Conservation (phyloP, 78 protist genomes). For the Corallochytrium limacisporum region DNA sequence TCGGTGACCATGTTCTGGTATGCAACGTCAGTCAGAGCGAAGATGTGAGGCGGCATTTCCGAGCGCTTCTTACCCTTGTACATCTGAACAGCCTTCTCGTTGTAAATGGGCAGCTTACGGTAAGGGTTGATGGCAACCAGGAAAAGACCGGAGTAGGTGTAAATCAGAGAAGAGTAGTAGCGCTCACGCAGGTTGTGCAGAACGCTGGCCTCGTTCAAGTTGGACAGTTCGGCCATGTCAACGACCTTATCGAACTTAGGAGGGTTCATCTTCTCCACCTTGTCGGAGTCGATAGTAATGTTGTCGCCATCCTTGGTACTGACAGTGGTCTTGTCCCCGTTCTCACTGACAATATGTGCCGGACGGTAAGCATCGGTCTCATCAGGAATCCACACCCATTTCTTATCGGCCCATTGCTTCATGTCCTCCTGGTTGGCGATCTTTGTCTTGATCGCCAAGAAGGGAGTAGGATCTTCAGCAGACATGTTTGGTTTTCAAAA, state of each 20-base stretch:
- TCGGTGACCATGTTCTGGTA: conserved; percentile 65
- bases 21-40: conserved; percentile 63
- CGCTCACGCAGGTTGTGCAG: conserved; percentile 66
- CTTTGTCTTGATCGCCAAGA: no score
- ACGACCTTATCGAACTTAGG: conserved; percentile 67
- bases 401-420: background rate
- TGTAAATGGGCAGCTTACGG: conserved; percentile 68
- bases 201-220: conserved; percentile 75
- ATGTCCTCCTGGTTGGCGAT: background rate
- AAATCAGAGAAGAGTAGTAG: conserved; percentile 56
- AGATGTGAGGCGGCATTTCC: conserved; percentile 74
- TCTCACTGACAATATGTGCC: background rate
- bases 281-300: background rate
- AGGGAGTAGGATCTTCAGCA: no score
- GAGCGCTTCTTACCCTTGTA: conserved; percentile 56
- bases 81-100: conserved; percentile 46
- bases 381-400: conserved; percentile 5
- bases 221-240: conserved; percentile 70
- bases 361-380: background rate
- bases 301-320: background rate
- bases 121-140: conserved; percentile 83
- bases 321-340: background rate
- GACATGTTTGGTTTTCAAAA: no score
- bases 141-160: conserved; percentile 83
- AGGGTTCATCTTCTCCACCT: conserved; percentile 38